phyloP scores from a whole-genome alignment of 2,329 filamentous ascomycete species.

The Zasmidium citrigriseum region DNA sequence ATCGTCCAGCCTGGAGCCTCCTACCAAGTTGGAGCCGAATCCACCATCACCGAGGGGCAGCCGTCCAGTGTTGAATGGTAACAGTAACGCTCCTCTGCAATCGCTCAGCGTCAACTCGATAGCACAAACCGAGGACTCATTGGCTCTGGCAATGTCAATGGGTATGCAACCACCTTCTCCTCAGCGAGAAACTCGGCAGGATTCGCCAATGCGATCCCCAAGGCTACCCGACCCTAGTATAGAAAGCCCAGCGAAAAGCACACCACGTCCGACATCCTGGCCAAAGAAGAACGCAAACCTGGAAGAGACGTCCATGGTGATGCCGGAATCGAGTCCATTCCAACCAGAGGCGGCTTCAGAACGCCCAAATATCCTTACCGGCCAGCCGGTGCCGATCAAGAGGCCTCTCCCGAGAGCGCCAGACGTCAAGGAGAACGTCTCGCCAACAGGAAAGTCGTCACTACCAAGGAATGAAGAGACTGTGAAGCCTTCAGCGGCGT shows the following conservation, averaged over 20 bases:
- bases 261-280: conserved; percentile 10
- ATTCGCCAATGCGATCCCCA: conserved; percentile 21
- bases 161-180: conserved; percentile 22
- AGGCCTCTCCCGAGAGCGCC: conserved; percentile 7
- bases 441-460: conserved; percentile 14
- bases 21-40: conserved; percentile 5
- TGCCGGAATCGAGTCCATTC: conserved; percentile 24
- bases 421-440: conserved; percentile 25
- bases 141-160: conserved; percentile 19
- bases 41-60: conserved; percentile 16
- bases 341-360: conserved; percentile 12
- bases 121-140: conserved; percentile 18
- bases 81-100: conserved; percentile 28
- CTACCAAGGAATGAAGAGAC: conserved; percentile 15
- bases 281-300: background rate
- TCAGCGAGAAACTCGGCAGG: conserved; percentile 15
- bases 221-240: conserved; percentile 14
- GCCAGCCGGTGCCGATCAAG: conserved; percentile 10
- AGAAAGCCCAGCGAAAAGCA: conserved; percentile 4
- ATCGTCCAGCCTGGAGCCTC: conserved; percentile 18
- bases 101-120: conserved; percentile 30
- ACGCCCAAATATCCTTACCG: conserved; percentile 10
- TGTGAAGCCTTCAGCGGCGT: conserved; percentile 28
- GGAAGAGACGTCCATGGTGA: conserved; percentile 11
- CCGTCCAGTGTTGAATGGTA: conserved; percentile 28